Evolutionary conservation across 2,329 filamentous ascomycete genomes (phyloP).

Genomic region (Orbilia quercus): DNA sequence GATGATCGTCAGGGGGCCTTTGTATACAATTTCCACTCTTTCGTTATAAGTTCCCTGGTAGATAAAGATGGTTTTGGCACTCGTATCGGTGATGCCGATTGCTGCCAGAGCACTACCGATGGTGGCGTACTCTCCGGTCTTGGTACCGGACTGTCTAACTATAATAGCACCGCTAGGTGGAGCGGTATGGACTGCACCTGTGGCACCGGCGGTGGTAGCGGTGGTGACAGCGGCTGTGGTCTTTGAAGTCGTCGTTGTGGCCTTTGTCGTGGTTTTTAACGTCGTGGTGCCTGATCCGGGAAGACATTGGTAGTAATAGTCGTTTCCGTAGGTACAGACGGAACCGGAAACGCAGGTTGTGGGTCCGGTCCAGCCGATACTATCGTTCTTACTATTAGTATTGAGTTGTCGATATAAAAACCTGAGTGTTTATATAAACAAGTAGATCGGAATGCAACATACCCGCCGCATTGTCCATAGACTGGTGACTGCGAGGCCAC

Average conservation of each 20-base stretch:
- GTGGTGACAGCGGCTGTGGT: not conserved
- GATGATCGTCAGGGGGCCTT: slow-evolving; percentile 68
- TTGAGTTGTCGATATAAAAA: too few species aligned
- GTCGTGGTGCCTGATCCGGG: too few species aligned
- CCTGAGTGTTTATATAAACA: too few species aligned
- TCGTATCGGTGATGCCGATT: slow-evolving; percentile 67
- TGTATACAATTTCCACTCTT: slow-evolving; percentile 68
- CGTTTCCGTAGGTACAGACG: not conserved
- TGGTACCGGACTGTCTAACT: slow-evolving; percentile 7
- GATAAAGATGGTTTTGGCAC: slow-evolving; percentile 72
- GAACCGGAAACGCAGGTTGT: not conserved
- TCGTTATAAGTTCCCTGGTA: slow-evolving; percentile 70
- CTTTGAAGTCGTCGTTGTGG: too few species aligned
- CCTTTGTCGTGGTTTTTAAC: not conserved
- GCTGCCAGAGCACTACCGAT: slow-evolving; percentile 70
- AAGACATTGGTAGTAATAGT: slow-evolving; percentile 11
- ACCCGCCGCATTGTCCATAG: too few species aligned
- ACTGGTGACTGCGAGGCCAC: too few species aligned
- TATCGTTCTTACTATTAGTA: not conserved
- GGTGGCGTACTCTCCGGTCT: slow-evolving; percentile 43
- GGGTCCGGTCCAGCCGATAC: slow-evolving; percentile 4
- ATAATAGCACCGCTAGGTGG: slow-evolving; percentile 7
- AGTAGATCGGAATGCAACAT: too few species aligned
- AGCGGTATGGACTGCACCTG: not conserved
- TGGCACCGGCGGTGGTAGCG: not conserved